Conservation (phyloP, 2,329 filamentous ascomycete genomes). For the Peltaster fructicola region DNA sequence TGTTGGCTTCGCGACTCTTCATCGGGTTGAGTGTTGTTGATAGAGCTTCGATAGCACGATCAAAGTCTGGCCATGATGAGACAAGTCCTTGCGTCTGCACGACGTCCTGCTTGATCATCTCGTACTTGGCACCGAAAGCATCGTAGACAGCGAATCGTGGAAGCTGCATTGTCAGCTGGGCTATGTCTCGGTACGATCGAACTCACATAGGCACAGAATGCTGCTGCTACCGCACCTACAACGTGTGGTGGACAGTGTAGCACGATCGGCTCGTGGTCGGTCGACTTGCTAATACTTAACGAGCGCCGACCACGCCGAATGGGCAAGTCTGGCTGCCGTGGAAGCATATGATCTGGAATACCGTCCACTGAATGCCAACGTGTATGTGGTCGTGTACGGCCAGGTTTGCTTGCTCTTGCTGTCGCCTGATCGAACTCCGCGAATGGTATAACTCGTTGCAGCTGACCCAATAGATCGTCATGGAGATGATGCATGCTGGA, state of each 20-base stretch:
- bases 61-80: slow-evolving; percentile 65
- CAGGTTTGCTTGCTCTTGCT: slow-evolving; percentile 4
- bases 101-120: slow-evolving; percentile 65
- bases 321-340: too few species aligned
- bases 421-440: slow-evolving; percentile 31
- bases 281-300: slow-evolving; percentile 26
- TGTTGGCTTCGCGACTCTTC: slow-evolving; percentile 43
- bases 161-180: slow-evolving; percentile 52
- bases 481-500: slow-evolving; percentile 69
- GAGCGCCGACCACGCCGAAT: slow-evolving; percentile 25
- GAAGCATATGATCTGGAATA: slow-evolving; percentile 19
- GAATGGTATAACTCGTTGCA: slow-evolving; percentile 53
- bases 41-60: slow-evolving; percentile 69
- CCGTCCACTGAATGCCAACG: slow-evolving; percentile 32
- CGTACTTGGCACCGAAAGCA: slow-evolving; percentile 81
- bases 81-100: slow-evolving; percentile 46
- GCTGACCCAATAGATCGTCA: slow-evolving; percentile 57
- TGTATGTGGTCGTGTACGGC: slow-evolving; percentile 23
- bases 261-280: slow-evolving; percentile 19
- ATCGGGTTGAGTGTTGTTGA: slow-evolving; percentile 56
- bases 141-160: slow-evolving; percentile 72
- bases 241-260: slow-evolving; percentile 35
- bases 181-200: too few species aligned
- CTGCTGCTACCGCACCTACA: slow-evolving; percentile 33
- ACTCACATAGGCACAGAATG: slow-evolving; percentile 37